Percentiles rank a stretch among this genome's conserved stretches.
These are phyloP conservation scores for Flaveria floridana DNA, from an alignment of 140 eudicot species.

Conservation along the genomic window DNA sequence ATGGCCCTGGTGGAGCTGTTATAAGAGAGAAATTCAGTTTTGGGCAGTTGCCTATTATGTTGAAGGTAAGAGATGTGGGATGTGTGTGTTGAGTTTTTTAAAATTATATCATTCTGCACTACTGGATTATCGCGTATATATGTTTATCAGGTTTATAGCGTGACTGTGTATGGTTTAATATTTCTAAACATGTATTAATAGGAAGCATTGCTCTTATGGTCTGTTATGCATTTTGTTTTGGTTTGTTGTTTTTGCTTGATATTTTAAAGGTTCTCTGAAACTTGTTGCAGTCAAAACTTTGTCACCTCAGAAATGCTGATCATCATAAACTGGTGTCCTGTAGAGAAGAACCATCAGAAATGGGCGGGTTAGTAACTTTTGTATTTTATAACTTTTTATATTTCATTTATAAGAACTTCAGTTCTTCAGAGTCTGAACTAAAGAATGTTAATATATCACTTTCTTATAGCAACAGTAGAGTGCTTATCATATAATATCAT, in stretches of 20 bases:
- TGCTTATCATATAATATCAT: constrained; percentile 16
- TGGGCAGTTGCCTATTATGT: constrained; percentile 87
- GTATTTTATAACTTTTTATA: background rate
- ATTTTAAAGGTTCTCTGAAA: constrained; percentile 5
- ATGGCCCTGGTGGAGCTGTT: constrained; percentile 43
- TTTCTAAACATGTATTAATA: background rate
- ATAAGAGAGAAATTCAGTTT: constrained; percentile 54
- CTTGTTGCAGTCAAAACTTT: constrained; percentile 71
- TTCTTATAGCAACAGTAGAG: background rate
- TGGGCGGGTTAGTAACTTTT: constrained; percentile 82
- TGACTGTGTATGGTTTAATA: constrained; percentile 1
- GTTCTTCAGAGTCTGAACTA: background rate
- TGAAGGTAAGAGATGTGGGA: constrained; percentile 51
- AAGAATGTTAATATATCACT: background rate
- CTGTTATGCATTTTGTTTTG: background rate
- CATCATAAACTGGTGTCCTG: constrained; percentile 46
- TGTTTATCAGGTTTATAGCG: background rate
- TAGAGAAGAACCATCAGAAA: constrained; percentile 85
- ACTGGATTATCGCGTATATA: background rate
- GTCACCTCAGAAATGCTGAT: constrained; percentile 60
- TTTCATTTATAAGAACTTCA: background rate
- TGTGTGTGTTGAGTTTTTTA: background rate
- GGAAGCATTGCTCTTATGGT: background rate
- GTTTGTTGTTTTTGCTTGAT: background rate
- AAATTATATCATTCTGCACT: background rate